phyloP scores from a whole-genome alignment of 371 early-diverging fungal species.

The Mucor mucedo region DNA sequence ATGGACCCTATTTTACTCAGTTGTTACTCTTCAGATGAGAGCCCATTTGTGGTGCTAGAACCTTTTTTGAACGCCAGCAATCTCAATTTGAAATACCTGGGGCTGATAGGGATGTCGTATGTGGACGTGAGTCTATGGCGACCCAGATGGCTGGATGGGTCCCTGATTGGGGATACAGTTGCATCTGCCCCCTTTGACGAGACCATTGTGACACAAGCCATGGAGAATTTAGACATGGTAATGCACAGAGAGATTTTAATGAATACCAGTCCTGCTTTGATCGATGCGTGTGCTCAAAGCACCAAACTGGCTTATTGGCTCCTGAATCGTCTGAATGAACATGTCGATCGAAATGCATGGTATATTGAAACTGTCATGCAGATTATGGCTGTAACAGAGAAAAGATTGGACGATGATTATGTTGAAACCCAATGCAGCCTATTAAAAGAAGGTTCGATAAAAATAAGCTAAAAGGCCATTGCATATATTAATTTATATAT shows the following conservation, averaged over 20 bases:
- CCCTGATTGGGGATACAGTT: constrained; percentile 17
- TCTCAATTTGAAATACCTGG: constrained; percentile 55
- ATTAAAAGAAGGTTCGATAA: constrained; percentile 24
- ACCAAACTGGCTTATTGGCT: constrained; percentile 30
- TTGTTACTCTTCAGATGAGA: constrained; percentile 9
- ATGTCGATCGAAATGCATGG: constrained; percentile 21
- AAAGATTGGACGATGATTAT: constrained; percentile 28
- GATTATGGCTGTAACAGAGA: constrained; percentile 19
- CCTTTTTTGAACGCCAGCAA: constrained; percentile 39
- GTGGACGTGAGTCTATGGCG: constrained; percentile 40
- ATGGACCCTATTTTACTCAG: constrained; percentile 32
- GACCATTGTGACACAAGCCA: constrained; percentile 31
- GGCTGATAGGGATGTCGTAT: constrained; percentile 33
- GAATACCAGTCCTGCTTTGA: constrained; percentile 7
- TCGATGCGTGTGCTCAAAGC: constrained; percentile 20
- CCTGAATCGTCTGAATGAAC: constrained; percentile 20
- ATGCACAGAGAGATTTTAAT: constrained; percentile 13
- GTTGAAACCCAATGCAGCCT: constrained; percentile 27
- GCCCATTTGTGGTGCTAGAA: constrained; percentile 39
- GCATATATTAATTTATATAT: not conserved
- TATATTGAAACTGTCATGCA: constrained; percentile 23
- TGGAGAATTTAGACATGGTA: constrained; percentile 31
- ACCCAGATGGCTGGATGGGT: constrained; percentile 37
- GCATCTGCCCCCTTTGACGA: constrained; percentile 25
- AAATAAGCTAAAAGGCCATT: not conserved